These are phyloP conservation scores for Boechera retrofracta DNA, from an alignment of 345 rosid genomes.

Conservation along the genomic window DNA sequence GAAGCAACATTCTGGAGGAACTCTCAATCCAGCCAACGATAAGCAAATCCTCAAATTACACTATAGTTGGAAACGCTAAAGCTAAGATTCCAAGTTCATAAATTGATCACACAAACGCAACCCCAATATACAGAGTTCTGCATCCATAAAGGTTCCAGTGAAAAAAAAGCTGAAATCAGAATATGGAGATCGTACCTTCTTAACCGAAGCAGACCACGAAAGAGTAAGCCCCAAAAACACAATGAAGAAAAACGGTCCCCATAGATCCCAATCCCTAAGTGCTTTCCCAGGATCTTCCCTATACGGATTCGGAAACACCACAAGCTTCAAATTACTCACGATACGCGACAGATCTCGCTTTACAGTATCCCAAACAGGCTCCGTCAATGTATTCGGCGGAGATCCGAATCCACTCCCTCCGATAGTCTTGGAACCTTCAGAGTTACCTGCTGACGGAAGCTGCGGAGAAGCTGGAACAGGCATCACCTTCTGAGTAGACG, in stretches of 20 bases:
- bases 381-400: slow-evolving; percentile 86
- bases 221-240: slow-evolving; percentile 90
- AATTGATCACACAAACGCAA: slow-evolving; percentile 3
- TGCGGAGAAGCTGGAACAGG: slow-evolving; percentile 53
- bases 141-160: neutral
- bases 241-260: slow-evolving; percentile 98
- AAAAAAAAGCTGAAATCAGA: neutral
- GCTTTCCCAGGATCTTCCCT: slow-evolving; percentile 99
- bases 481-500: slow-evolving; percentile 46
- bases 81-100: slow-evolving; percentile 17
- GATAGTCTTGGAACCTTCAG: slow-evolving; percentile 22
- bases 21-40: neutral
- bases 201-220: slow-evolving; percentile 58
- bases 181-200: slow-evolving; percentile 35
- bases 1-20: neutral
- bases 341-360: slow-evolving; percentile 97
- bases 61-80: neutral
- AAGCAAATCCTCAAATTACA: too few relatives aligned
- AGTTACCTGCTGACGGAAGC: slow-evolving; percentile 45
- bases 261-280: slow-evolving; percentile 97
- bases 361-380: slow-evolving; percentile 97
- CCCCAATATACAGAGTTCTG: neutral
- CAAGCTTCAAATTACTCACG: slow-evolving; percentile 93
- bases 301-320: slow-evolving; percentile 90
- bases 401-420: slow-evolving; percentile 69